Evolutionary conservation across 805 yeast species (phyloP).

Genomic region (Metschnikowia lunata): DNA sequence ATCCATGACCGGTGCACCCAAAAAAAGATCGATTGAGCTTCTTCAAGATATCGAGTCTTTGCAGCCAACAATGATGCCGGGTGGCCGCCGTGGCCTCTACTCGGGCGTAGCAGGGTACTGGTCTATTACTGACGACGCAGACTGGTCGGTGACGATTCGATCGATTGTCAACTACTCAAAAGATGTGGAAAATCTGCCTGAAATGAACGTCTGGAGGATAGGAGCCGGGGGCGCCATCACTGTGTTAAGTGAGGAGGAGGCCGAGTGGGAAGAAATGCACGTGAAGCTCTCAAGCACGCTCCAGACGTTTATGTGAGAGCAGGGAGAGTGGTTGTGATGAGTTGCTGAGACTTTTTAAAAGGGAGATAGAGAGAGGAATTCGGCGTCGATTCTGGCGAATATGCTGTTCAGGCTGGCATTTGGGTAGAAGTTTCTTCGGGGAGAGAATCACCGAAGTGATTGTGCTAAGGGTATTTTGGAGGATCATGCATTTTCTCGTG

Average conservation of each 20-base stretch:
- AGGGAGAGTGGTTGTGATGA: no score
- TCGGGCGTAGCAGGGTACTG: slow-evolving; percentile 96
- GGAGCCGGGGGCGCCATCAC: slow-evolving; percentile 99
- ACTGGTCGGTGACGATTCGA: slow-evolving; percentile 94
- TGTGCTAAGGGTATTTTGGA: no score
- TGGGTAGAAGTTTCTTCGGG: no score
- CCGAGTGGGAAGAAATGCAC: slow-evolving; percentile 90
- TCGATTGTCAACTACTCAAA: slow-evolving; percentile 65
- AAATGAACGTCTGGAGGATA: slow-evolving; percentile 57
- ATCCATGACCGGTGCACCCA: slow-evolving; percentile 99
- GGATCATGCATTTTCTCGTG: no score
- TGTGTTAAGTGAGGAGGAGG: slow-evolving; percentile 72
- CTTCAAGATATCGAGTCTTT: slow-evolving; percentile 54
- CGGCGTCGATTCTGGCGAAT: no score
- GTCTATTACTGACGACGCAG: slow-evolving; percentile 82
- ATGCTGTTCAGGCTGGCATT: no score
- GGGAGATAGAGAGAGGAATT: no score
- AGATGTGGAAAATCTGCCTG: slow-evolving; percentile 34
- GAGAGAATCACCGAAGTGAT: no score
- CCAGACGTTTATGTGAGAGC: slow-evolving; percentile 55
- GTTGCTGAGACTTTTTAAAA: neutral
- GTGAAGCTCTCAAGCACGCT: slow-evolving; percentile 76
- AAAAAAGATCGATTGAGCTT: slow-evolving; percentile 83
- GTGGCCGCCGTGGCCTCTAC: slow-evolving; percentile 72
- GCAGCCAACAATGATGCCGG: slow-evolving; percentile 27